Evolutionary conservation across 1,284 basidiomycete species (phyloP).

Genomic region (Inonotus hispidus): DNA sequence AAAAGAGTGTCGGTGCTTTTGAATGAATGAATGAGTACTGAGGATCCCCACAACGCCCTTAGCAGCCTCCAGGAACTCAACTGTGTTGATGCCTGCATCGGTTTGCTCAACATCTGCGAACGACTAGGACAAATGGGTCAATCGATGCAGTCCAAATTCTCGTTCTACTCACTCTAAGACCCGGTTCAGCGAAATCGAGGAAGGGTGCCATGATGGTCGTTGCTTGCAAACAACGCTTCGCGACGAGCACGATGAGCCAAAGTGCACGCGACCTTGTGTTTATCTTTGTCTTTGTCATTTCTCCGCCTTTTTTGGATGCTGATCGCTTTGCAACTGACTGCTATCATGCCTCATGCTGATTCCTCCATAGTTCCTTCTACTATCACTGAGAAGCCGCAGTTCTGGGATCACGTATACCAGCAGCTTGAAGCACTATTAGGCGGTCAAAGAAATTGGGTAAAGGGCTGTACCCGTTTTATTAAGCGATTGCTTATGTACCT

Average conservation of each 20-base stretch:
- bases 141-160: neutral
- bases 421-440: slow-evolving; percentile 61
- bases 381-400: slow-evolving; percentile 63
- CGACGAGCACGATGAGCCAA: neutral
- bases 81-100: slow-evolving; percentile 84
- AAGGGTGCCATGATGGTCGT: slow-evolving; percentile 69
- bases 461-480: slow-evolving; percentile 17
- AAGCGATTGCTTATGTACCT: slow-evolving; percentile 1
- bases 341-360: slow-evolving; percentile 79
- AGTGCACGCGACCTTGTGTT: slow-evolving; percentile 21
- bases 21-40: slow-evolving; percentile 47
- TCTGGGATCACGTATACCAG: slow-evolving; percentile 69
- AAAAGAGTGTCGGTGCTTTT: neutral
- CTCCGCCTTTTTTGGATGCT: neutral
- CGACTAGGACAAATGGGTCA: slow-evolving; percentile 48
- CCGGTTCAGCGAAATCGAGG: slow-evolving; percentile 46
- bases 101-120: slow-evolving; percentile 88
- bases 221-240: slow-evolving; percentile 15
- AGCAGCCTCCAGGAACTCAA: slow-evolving; percentile 84
- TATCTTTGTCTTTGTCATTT: slow-evolving; percentile 24
- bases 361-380: slow-evolving; percentile 63
- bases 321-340: neutral
- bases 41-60: slow-evolving; percentile 90
- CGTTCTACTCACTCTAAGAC: slow-evolving; percentile 57
- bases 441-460: slow-evolving; percentile 73